phyloP scores from a whole-genome alignment of 1,284 basidiomycete genomes.

The Malassezia caprae region DNA sequence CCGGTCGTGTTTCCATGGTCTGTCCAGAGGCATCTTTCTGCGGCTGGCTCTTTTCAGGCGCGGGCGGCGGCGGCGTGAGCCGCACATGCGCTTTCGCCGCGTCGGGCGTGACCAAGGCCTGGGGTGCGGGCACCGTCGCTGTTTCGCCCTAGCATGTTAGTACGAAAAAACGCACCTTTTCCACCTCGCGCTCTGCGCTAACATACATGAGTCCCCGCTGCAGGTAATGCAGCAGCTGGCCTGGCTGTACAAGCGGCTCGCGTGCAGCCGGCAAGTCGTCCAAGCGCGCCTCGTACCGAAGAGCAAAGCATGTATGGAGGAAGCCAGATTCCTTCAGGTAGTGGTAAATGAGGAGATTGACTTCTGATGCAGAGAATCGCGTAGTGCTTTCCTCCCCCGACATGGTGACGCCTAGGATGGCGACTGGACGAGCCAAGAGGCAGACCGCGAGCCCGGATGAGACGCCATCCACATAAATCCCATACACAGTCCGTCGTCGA shows the following conservation, averaged over 20 bases:
- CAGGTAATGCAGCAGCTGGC: conserved; percentile 34
- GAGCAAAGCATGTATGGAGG: conserved; percentile 15
- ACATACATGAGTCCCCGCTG: conserved; percentile 44
- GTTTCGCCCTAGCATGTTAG: not conserved
- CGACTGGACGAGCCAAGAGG: not conserved
- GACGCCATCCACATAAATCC: not conserved
- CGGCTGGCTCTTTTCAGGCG: not conserved
- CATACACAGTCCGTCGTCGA: not conserved
- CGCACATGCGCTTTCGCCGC: not conserved
- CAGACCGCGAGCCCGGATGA: not conserved
- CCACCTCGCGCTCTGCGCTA: conserved; percentile 36
- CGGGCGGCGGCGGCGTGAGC: not conserved
- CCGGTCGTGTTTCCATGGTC: not conserved
- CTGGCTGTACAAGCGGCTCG: conserved; percentile 42
- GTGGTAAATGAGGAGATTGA: conserved; percentile 46
- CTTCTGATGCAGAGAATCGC: conserved; percentile 38
- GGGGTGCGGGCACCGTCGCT: not conserved
- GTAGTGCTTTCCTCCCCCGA: conserved; percentile 20
- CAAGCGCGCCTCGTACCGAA: conserved; percentile 41
- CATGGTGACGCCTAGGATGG: conserved; percentile 1
- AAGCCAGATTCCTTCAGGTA: conserved; percentile 45
- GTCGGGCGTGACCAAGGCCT: not conserved
- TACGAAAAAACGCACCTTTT: not conserved
- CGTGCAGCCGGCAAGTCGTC: conserved; percentile 41
- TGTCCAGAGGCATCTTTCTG: not conserved